Evolutionary conservation across 2,329 filamentous ascomycete species (phyloP), one percentile per base, ranked within the genome.

Genomic region (Fusarium floridanum): DNA sequence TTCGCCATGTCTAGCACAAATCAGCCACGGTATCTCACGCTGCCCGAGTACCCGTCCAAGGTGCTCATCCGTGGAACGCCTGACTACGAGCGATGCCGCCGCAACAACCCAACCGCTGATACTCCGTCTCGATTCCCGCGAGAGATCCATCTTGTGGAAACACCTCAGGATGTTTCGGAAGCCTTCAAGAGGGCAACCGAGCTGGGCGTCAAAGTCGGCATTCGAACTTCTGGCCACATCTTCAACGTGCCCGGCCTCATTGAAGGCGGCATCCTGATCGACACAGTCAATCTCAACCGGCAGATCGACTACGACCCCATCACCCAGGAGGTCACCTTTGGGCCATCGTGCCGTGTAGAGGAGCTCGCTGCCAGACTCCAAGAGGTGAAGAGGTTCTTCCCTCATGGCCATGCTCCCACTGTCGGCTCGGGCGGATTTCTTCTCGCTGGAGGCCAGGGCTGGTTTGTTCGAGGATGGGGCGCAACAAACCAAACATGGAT

Each of bases 21-120:
- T 20, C 20, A 29, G 14, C 56, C 62, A 5, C 67, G 67, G 20
- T 69, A 69, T 29, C 22, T 48, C 22, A 66, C 67, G 6, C 62
- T 41, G 7, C 55, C 62, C 1, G 36, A 65, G 24, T 69, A 69
- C 16, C 14, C 57, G n/a, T 60, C 67, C 32, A 69, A 66, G 16
- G 32, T 69, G 29, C 45, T 69, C 10, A 24, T 61, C 17, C 56
- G 67, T 16, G 67, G 67, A 16, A 66, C 67, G 6, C 37, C 56
- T 24, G 67, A 69, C 36, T 69, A 69, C 16, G 67, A 69, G 50
- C 63, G 67, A 48, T 69, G 67, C 22, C 67, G 67, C 20, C 62
- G 56, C 22, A 66, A 69, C 29, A 69, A 69, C 24, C 67, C 67
- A 56, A 56, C 67, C 14, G 67, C 67, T 10, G 62, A 62, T 36